Evolutionary conservation across 352 stramenopile species (phyloP), one percentile per base, ranked within the genome.

Genomic region (Pythium phragmitis): DNA sequence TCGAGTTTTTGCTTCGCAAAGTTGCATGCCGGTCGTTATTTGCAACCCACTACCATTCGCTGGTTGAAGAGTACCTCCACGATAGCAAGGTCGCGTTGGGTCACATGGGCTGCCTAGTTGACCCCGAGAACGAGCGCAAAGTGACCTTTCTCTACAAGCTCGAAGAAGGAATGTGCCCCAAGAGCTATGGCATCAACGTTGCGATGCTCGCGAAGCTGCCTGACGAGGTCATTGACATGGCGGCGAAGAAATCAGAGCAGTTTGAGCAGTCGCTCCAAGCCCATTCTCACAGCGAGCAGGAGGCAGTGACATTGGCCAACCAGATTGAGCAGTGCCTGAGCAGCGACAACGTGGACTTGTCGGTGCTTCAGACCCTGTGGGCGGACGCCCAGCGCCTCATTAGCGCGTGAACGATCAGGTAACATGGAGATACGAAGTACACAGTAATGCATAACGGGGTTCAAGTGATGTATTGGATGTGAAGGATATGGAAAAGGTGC

Each of bases 111-210:
- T 94, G 84, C 58, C 74, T 93, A 34, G 80, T 93, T 16, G 85
- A 94, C 55, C 79, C 84, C 6, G 71, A 83, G 53, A 92, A 93
- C 60, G 85, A 92, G 26, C 80, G 91, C 49, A 97, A 97, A 64
- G 98, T 99, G 28, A 99, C 97, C 1, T 99, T 99, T 76, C 72
- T 99, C 39, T 99, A 99, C 85, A 99, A 98, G 70, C 78, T 99
- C 12, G 89, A 93, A 16, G 77, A 90, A 8, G 98, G 98, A 4
- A 89, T 97, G 57, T 99, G 95, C 65, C 97, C 97, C 17, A 99
- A 99, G 75, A 98, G 88, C 60, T 99, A 99, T 76, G 98, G 98
- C 58, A 94, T 99, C 65, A 99, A 99, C 73, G 98, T 99, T 9
- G 98, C 98, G 9, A 93, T 98, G 73, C 82, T 99, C 17, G 98